Evolutionary conservation across 73 alveolate species (phyloP).

Genomic region (Uronychia binucleata): DNA sequence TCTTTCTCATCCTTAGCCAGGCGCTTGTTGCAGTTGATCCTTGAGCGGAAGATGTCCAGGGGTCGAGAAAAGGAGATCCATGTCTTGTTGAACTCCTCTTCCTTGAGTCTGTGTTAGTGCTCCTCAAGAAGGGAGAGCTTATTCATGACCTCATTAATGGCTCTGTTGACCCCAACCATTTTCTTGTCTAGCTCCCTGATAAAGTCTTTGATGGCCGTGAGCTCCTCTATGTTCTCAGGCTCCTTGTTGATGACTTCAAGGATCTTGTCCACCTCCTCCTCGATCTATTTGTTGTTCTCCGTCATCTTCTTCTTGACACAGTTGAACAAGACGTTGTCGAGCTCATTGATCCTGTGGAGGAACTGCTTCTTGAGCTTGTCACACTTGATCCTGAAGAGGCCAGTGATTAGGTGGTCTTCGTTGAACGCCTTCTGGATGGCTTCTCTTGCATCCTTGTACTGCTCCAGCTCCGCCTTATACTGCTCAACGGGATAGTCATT

Average conservation of each 20-base stretch:
- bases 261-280: constrained; percentile 72
- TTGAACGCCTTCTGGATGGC: constrained; percentile 18
- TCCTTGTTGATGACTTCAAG: constrained; percentile 58
- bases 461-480: constrained; percentile 31
- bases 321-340: constrained; percentile 29
- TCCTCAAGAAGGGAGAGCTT: constrained; percentile 71
- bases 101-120: constrained; percentile 57
- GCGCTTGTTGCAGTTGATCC: constrained; percentile 57
- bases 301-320: constrained; percentile 68
- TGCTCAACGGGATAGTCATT: constrained; percentile 57
- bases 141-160: constrained; percentile 67
- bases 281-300: constrained; percentile 63
- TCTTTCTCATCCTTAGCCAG: constrained; percentile 63
- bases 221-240: constrained; percentile 81
- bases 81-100: constrained; percentile 67
- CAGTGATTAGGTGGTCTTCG: constrained; percentile 18
- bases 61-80: constrained; percentile 79
- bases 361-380: constrained; percentile 32
- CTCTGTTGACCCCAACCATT: constrained; percentile 47
- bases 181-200: constrained; percentile 64
- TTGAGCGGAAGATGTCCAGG: constrained; percentile 56
- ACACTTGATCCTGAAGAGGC: constrained; percentile 46
- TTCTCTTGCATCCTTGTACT: constrained; percentile 21
- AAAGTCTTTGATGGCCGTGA: constrained; percentile 66
- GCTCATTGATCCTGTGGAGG: constrained; percentile 20